Evolutionary conservation across 495 filamentous ascomycete genomes (phyloP).

Genomic region (Amorphotheca resinae): DNA sequence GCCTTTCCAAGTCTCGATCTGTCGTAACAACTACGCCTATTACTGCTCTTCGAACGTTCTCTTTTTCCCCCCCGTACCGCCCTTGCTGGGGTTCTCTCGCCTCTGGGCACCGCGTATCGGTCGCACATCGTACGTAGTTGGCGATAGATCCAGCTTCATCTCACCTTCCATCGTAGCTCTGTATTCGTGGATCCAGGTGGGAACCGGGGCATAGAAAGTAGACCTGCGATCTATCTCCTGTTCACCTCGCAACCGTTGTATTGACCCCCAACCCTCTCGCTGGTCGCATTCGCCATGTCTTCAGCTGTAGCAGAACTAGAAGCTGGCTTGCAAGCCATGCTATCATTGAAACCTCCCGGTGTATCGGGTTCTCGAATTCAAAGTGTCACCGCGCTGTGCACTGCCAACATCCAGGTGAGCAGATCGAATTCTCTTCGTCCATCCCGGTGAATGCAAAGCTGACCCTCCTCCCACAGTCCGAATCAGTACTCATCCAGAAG

Average conservation of each 20-base stretch:
- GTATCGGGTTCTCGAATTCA: slow-evolving; percentile 84
- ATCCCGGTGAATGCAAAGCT: slow-evolving; percentile 1
- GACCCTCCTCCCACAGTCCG: slow-evolving; percentile 50
- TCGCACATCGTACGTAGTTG: slow-evolving; percentile 13
- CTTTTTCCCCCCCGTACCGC: background rate
- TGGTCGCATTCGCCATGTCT: slow-evolving; percentile 54
- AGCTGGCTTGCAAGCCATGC: slow-evolving; percentile 80
- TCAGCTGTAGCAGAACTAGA: slow-evolving; percentile 81
- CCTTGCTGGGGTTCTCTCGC: background rate
- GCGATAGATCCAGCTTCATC: slow-evolving; percentile 7
- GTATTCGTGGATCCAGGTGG: slow-evolving; percentile 11
- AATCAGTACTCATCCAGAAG: slow-evolving; percentile 90
- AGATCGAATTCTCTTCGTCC: background rate
- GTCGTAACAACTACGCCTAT: background rate
- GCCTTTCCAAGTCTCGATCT: background rate
- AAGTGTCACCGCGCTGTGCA: slow-evolving; percentile 73
- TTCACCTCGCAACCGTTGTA: slow-evolving; percentile 2
- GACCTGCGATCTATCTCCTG: slow-evolving; percentile 7
- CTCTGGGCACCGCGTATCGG: background rate
- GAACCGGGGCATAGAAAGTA: slow-evolving; percentile 11
- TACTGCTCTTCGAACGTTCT: background rate
- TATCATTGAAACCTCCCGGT: slow-evolving; percentile 79
- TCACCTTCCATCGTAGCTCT: slow-evolving; percentile 12
- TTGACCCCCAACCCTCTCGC: too few species aligned
- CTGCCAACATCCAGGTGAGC: slow-evolving; percentile 87